Conservation (phyloP, 495 filamentous ascomycete species). For the Lophiotrema nucula region DNA sequence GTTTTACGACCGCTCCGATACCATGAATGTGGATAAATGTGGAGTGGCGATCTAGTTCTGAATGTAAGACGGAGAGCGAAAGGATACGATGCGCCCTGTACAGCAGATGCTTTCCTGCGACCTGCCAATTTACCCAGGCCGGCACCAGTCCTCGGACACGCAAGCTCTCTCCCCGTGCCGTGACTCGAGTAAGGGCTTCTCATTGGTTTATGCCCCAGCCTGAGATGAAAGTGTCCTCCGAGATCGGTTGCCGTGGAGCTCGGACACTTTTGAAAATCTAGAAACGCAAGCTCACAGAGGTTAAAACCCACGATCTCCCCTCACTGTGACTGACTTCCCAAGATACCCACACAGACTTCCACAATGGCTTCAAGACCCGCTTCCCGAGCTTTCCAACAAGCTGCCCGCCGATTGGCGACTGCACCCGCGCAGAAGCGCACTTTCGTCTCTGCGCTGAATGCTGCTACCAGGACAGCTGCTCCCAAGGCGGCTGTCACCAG, state of each 20-base stretch:
- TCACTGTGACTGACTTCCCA: neutral
- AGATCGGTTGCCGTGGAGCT: neutral
- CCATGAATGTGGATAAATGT: neutral
- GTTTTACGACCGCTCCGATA: too few relatives aligned
- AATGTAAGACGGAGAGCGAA: neutral
- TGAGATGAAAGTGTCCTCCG: too few relatives aligned
- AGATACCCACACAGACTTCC: constrained; percentile 27
- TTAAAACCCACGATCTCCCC: constrained; percentile 7
- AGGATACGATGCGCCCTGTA: neutral
- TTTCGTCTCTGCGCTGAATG: constrained; percentile 65
- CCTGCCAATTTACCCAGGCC: neutral
- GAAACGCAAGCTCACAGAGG: constrained; percentile 1
- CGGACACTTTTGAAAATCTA: constrained; percentile 1
- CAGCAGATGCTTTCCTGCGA: neutral
- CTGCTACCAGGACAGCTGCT: constrained; percentile 47
- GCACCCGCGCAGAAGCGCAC: constrained; percentile 66
- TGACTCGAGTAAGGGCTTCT: too few relatives aligned
- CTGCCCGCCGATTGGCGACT: constrained; percentile 60
- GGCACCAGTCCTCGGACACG: neutral
- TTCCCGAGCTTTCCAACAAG: constrained; percentile 74
- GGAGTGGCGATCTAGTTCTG: neutral
- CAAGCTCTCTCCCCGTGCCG: neutral
- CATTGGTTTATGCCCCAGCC: too few relatives aligned
- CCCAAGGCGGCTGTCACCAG: constrained; percentile 52
- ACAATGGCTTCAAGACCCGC: constrained; percentile 84